These are phyloP conservation scores for Capronia coronata DNA, from an alignment of 2,329 filamentous ascomycete species.

Conservation along the genomic window DNA sequence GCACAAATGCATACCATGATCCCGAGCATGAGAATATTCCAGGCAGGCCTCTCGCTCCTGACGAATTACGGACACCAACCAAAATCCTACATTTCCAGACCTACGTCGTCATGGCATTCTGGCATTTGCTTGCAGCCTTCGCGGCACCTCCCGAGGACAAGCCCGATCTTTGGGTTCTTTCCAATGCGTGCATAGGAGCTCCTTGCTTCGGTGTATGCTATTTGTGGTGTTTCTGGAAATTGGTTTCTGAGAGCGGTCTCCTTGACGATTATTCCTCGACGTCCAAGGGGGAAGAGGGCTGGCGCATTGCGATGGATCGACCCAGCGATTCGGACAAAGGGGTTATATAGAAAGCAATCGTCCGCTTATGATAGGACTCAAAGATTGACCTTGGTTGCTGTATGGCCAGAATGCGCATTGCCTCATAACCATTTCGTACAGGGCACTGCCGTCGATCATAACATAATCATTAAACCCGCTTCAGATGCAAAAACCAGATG, in stretches of 20 bases:
- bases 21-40: constrained; percentile 23
- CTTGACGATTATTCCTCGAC: constrained; percentile 21
- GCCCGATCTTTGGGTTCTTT: constrained; percentile 90
- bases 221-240: constrained; percentile 75
- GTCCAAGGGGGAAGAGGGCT: constrained; percentile 2
- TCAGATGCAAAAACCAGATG: too few species aligned
- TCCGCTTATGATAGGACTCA: too few species aligned
- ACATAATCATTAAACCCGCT: too few species aligned
- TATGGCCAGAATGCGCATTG: too few species aligned
- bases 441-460: background rate
- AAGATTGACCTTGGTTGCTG: too few species aligned
- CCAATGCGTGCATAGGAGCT: constrained; percentile 80
- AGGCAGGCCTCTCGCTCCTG: constrained; percentile 21
- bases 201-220: constrained; percentile 83
- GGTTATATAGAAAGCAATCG: background rate
- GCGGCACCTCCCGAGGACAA: constrained; percentile 64
- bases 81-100: constrained; percentile 70
- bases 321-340: background rate
- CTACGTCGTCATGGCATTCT: constrained; percentile 69
- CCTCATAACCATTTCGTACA: too few species aligned
- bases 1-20: constrained; percentile 24
- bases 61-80: constrained; percentile 32
- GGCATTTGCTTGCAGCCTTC: constrained; percentile 71
- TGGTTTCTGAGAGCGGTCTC: constrained; percentile 34
- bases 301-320: background rate